A percentile compares a stretch with the other conserved stretches of the same genome.
Evolutionary conservation across 371 early-diverging fungal species (phyloP).

Genomic region (Capillidium rhysosporum): DNA sequence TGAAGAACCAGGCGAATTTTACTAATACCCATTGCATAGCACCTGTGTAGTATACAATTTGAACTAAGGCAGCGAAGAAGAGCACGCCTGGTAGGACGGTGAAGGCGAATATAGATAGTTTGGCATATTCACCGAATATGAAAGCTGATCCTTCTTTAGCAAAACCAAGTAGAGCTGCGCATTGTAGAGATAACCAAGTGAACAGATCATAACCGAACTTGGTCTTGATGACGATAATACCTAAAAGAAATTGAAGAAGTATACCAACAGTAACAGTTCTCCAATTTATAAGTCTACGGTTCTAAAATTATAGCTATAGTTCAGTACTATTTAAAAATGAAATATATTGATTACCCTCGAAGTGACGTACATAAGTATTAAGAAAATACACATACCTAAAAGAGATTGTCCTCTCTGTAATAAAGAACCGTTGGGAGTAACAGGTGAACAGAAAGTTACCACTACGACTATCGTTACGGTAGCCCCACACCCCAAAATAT

Average conservation of each 20-base stretch:
- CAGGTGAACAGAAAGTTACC: slow-evolving; percentile 35
- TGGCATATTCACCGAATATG: slow-evolving; percentile 32
- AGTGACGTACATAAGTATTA: slow-evolving; percentile 21
- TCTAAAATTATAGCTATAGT: background rate
- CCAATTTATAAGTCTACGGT: slow-evolving; percentile 46
- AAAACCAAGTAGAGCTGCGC: slow-evolving; percentile 41
- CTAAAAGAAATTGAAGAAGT: slow-evolving; percentile 57
- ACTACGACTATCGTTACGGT: slow-evolving; percentile 23
- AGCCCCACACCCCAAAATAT: slow-evolving; percentile 7
- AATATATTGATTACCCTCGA: slow-evolving; percentile 23
- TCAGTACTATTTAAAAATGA: too few species aligned
- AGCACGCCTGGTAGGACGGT: slow-evolving; percentile 64
- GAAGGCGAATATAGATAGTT: slow-evolving; percentile 31
- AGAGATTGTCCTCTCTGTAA: slow-evolving; percentile 52
- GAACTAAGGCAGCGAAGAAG: slow-evolving; percentile 72
- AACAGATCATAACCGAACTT: slow-evolving; percentile 57
- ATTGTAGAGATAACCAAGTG: slow-evolving; percentile 40
- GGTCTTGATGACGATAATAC: slow-evolving; percentile 57
- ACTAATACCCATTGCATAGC: slow-evolving; percentile 64
- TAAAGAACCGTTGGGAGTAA: slow-evolving; percentile 27
- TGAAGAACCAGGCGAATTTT: slow-evolving; percentile 43
- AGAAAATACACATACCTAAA: slow-evolving; percentile 44
- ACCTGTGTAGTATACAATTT: slow-evolving; percentile 66
- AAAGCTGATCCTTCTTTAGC: slow-evolving; percentile 41
- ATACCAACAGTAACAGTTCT: slow-evolving; percentile 53